Evolutionary conservation across 2,329 filamentous ascomycete genomes (phyloP).

Genomic region (Xylaria sp.): DNA sequence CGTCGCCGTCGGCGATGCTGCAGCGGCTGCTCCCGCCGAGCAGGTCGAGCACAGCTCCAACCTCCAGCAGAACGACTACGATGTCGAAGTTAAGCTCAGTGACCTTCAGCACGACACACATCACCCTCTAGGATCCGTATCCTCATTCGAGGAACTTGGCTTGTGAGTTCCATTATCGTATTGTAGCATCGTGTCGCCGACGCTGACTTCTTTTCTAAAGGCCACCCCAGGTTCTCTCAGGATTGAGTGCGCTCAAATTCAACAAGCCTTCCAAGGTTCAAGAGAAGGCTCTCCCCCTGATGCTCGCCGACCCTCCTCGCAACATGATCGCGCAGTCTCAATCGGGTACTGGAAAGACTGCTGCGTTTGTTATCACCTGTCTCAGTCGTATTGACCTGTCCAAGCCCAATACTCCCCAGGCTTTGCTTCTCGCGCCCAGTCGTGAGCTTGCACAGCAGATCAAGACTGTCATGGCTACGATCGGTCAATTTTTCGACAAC

Average conservation of each 20-base stretch:
- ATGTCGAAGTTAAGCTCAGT: conserved; percentile 88
- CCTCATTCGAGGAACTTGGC: conserved; percentile 77
- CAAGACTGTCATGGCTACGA: conserved; percentile 72
- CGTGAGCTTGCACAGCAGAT: conserved; percentile 95
- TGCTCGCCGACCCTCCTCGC: conserved; percentile 76
- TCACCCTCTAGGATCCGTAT: conserved; percentile 81
- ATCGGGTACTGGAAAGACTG: conserved; percentile 96
- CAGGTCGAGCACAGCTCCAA: conserved; percentile 37
- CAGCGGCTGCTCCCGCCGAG: conserved; percentile 34
- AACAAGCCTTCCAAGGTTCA: conserved; percentile 96
- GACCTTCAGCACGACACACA: conserved; percentile 82
- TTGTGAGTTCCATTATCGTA: conserved; percentile 53
- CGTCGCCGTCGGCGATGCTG: conserved; percentile 26
- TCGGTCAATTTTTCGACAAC: conserved; percentile 76
- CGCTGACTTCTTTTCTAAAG: conserved; percentile 17
- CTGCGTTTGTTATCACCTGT: conserved; percentile 89
- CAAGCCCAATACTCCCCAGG: conserved; percentile 68
- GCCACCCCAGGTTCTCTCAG: conserved; percentile 54
- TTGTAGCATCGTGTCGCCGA: background rate
- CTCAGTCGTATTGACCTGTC: conserved; percentile 77
- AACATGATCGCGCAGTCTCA: conserved; percentile 99
- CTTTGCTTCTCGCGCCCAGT: conserved; percentile 82
- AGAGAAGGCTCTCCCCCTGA: conserved; percentile 84
- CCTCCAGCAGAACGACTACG: conserved; percentile 68
- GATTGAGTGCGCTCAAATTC: conserved; percentile 77